phyloP scores from a whole-genome alignment of 371 early-diverging fungal genomes.

The Rhizopus delemar region DNA sequence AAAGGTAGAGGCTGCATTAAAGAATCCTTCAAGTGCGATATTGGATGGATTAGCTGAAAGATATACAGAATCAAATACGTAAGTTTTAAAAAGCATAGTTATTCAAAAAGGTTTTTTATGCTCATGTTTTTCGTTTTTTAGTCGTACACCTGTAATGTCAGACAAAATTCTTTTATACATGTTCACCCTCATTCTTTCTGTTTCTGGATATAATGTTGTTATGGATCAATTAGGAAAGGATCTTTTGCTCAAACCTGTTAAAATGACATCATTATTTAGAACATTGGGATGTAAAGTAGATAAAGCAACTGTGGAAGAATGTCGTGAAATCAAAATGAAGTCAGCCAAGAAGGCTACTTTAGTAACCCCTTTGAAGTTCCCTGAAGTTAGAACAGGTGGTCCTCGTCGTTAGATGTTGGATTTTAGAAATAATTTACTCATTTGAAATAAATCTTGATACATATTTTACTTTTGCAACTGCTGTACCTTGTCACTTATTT shows the following conservation, averaged over 20 bases:
- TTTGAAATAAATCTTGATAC: no score
- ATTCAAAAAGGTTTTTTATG: not conserved
- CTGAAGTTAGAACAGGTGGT: constrained; percentile 33
- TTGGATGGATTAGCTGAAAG: constrained; percentile 64
- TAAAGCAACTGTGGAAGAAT: constrained; percentile 35
- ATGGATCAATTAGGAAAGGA: constrained; percentile 65
- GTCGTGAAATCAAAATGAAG: constrained; percentile 17
- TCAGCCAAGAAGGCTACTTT: constrained; percentile 40
- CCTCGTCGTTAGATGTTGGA: constrained; percentile 15
- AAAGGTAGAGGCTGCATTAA: constrained; percentile 48
- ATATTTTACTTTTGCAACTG: no score
- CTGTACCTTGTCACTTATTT: no score
- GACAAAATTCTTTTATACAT: constrained; percentile 82
- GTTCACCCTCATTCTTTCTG: constrained; percentile 66
- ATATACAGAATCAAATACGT: constrained; percentile 65
- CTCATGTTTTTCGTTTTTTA: constrained; percentile 11
- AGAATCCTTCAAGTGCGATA: constrained; percentile 61
- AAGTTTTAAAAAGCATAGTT: constrained; percentile 15
- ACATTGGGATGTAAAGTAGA: constrained; percentile 65
- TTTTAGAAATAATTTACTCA: no score
- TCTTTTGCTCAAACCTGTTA: constrained; percentile 57
- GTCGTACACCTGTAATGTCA: constrained; percentile 67
- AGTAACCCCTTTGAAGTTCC: constrained; percentile 45
- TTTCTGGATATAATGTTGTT: constrained; percentile 71
- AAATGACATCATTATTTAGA: constrained; percentile 30